Conservation (phyloP, 352 stramenopile genomes). For the Phytophthora litchii region DNA sequence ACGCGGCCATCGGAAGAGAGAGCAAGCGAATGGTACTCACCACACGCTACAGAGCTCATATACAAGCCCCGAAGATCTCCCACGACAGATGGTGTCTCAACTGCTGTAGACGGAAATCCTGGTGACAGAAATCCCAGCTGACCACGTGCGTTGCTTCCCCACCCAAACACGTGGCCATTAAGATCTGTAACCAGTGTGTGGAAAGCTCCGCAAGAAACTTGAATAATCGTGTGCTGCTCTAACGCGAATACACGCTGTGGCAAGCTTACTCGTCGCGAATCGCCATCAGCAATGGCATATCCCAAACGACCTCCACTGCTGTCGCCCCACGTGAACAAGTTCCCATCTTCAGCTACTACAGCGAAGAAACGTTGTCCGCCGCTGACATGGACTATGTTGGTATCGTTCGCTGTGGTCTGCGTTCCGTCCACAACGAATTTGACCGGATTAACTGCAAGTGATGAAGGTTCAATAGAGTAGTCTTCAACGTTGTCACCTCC, state of each 20-base stretch:
- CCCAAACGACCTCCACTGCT: constrained; percentile 63
- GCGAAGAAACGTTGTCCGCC: constrained; percentile 69
- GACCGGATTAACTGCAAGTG: constrained; percentile 23
- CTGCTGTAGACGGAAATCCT: constrained; percentile 18
- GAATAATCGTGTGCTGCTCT: constrained; percentile 42
- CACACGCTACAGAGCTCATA: constrained; percentile 65
- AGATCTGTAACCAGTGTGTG: constrained; percentile 72
- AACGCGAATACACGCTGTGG: constrained; percentile 48
- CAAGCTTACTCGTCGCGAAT: constrained; percentile 42
- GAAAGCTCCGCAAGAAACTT: constrained; percentile 74
- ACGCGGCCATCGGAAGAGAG: constrained; percentile 64
- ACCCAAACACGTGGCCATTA: constrained; percentile 78
- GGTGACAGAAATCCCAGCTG: constrained; percentile 54
- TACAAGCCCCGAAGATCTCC: constrained; percentile 59
- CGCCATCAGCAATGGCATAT: constrained; percentile 49
- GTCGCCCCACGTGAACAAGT: constrained; percentile 70
- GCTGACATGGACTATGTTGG: constrained; percentile 43
- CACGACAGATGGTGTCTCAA: constrained; percentile 47
- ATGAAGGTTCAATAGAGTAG: not conserved
- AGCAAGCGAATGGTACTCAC: constrained; percentile 75
- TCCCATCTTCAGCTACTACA: constrained; percentile 44
- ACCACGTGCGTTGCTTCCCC: constrained; percentile 63
- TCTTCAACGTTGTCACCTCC: constrained; percentile 1
- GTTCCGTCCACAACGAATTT: constrained; percentile 24
- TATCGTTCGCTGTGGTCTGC: not conserved